Conservation (phyloP, 768 basidiomycete species). For the Pleurotus citrinopileatus region DNA sequence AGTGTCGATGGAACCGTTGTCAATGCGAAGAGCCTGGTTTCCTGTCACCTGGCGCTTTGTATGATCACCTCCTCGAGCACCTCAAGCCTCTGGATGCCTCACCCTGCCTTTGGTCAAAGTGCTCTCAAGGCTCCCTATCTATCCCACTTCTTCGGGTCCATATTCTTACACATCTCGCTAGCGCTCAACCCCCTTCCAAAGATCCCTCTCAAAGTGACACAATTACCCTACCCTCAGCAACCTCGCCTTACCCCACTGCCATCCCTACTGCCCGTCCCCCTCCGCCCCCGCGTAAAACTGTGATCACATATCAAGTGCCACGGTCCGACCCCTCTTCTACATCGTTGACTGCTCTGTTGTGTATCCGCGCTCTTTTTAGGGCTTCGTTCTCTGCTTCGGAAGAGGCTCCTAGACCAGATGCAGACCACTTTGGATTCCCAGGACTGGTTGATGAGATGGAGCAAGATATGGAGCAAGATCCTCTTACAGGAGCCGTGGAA, state of each 20-base stretch:
- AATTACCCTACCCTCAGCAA: constrained; percentile 60
- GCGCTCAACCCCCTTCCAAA: constrained; percentile 48
- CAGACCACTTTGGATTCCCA: constrained; percentile 90
- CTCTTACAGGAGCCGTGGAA: constrained; percentile 43
- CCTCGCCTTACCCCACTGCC: constrained; percentile 52
- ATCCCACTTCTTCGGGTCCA: constrained; percentile 60
- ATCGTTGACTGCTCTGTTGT: constrained; percentile 77
- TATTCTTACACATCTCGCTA: constrained; percentile 74
- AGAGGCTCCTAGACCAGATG: constrained; percentile 65
- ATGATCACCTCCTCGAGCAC: constrained; percentile 67
- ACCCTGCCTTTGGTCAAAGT: constrained; percentile 74
- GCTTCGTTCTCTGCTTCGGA: constrained; percentile 74
- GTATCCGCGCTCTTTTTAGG: constrained; percentile 81
- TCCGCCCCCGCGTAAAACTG: constrained; percentile 68
- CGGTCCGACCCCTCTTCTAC: constrained; percentile 64
- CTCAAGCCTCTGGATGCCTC: constrained; percentile 28
- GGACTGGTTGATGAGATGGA: constrained; percentile 76
- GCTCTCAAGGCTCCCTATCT: constrained; percentile 43
- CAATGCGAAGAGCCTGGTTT: constrained; percentile 49
- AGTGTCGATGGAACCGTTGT: constrained; percentile 74
- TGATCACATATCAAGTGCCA: constrained; percentile 58
- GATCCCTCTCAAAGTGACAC: constrained; percentile 72
- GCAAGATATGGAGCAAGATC: constrained; percentile 44
- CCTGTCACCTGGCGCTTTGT: constrained; percentile 59
- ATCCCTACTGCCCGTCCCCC: constrained; percentile 65